Evolutionary conservation across 352 stramenopile species (phyloP).

Genomic region (Pseudoperonospora humuli): DNA sequence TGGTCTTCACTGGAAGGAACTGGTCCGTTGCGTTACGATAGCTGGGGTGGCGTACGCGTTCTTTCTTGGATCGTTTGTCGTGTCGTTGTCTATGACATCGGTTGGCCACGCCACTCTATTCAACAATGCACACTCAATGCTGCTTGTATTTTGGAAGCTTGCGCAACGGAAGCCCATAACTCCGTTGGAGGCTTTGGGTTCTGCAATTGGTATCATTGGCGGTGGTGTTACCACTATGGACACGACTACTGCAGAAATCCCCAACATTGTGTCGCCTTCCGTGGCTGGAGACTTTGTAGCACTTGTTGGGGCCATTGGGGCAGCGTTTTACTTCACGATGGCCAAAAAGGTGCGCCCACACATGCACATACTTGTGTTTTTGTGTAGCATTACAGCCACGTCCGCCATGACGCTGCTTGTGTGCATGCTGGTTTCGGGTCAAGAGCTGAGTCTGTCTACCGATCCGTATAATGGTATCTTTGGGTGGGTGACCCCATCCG

Average conservation of each 20-base stretch:
- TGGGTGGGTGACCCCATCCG: conserved; percentile 63
- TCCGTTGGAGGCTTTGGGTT: conserved; percentile 54
- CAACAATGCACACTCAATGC: conserved; percentile 75
- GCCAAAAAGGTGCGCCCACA: conserved; percentile 68
- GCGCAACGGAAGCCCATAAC: conserved; percentile 46
- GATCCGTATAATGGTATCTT: conserved; percentile 68
- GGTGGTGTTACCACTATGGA: conserved; percentile 69
- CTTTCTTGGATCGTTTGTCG: conserved; percentile 64
- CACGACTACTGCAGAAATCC: conserved; percentile 22
- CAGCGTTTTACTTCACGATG: conserved; percentile 67
- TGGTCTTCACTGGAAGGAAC: conserved; percentile 21
- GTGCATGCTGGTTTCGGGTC: conserved; percentile 50
- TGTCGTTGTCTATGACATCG: conserved; percentile 59
- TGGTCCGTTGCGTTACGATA: conserved; percentile 37
- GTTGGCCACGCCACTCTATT: conserved; percentile 79
- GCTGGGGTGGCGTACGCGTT: conserved; percentile 60
- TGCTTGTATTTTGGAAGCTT: conserved; percentile 73
- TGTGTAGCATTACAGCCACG: conserved; percentile 48
- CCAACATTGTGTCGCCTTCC: conserved; percentile 39
- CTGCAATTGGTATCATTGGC: conserved; percentile 59
- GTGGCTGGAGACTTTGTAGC: conserved; percentile 60
- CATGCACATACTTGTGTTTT: conserved; percentile 69
- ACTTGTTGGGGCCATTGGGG: conserved; percentile 54
- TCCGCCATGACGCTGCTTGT: conserved; percentile 46
- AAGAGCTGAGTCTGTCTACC: conserved; percentile 52